Evolutionary conservation across 106 monocot species (phyloP).

Genomic region (Allium sativum): DNA sequence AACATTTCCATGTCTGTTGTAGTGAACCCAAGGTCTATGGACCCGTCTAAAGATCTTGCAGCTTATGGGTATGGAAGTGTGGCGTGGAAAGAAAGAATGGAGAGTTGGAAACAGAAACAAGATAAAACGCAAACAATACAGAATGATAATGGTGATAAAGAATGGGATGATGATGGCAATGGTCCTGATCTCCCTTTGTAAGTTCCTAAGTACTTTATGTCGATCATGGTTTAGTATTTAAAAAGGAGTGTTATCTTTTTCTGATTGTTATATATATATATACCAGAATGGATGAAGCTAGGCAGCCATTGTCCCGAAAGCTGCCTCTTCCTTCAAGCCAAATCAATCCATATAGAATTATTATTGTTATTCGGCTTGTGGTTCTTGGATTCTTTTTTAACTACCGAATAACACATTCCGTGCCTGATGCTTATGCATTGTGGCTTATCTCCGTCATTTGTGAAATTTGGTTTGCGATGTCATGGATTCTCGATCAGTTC

Average conservation of each 20-base stretch:
- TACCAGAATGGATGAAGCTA: conserved; percentile 35
- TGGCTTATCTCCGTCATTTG: conserved; percentile 44
- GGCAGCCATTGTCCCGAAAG: conserved; percentile 36
- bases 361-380: conserved; percentile 30
- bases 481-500: conserved; percentile 47
- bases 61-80: conserved; percentile 98
- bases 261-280: background rate
- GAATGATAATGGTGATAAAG: background rate
- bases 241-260: background rate
- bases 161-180: background rate
- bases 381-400: conserved; percentile 36
- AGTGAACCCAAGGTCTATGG: conserved; percentile 98
- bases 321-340: conserved; percentile 33
- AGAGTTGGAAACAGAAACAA: conserved; percentile 95
- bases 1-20: conserved; percentile 11
- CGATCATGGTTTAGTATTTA: too few species aligned
- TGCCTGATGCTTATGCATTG: conserved; percentile 28
- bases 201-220: conserved; percentile 5
- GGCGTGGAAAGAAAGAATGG: conserved; percentile 98
- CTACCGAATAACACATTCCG: conserved; percentile 36
- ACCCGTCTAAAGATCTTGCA: conserved; percentile 92
- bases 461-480: conserved; percentile 40
- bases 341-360: conserved; percentile 39
- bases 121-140: conserved; percentile 49
- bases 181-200: background rate